Conservation (phyloP, 2,329 filamentous ascomycete genomes). For the Pleurostoma richardsiae region DNA sequence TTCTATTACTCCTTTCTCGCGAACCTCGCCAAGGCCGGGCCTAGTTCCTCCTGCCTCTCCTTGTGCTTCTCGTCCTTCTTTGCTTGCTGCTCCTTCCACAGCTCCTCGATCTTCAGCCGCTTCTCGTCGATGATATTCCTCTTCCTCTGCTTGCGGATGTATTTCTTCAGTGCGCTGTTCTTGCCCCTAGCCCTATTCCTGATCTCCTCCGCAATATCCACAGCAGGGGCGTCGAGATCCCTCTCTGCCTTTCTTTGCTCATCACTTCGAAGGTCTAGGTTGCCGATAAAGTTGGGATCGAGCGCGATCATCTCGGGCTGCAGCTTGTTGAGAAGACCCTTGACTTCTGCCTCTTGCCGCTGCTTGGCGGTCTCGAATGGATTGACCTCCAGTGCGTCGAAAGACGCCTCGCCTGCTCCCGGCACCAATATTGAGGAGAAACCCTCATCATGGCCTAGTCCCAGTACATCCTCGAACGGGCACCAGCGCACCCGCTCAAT, state of each 20-base stretch:
- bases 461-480: conserved; percentile 89
- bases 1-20: conserved; percentile 57
- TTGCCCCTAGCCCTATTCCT: conserved; percentile 80
- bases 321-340: conserved; percentile 85
- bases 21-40: conserved; percentile 83
- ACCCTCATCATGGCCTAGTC: conserved; percentile 76
- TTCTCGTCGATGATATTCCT: conserved; percentile 97
- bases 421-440: conserved; percentile 90
- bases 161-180: conserved; percentile 83
- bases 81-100: conserved; percentile 68
- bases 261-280: conserved; percentile 75
- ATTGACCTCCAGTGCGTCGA: conserved; percentile 88
- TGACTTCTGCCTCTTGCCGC: conserved; percentile 88
- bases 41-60: conserved; percentile 68
- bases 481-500: conserved; percentile 87
- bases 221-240: conserved; percentile 68
- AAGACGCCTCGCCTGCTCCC: conserved; percentile 95
- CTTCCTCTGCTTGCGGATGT: conserved; percentile 84
- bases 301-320: conserved; percentile 96
- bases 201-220: conserved; percentile 54
- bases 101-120: conserved; percentile 77
- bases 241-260: conserved; percentile 71
- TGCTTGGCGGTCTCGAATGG: conserved; percentile 93
- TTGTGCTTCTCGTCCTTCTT: conserved; percentile 57
- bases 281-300: conserved; percentile 87